Conservation (phyloP, 2,329 filamentous ascomycete genomes). For the Fusarium nodosum region DNA sequence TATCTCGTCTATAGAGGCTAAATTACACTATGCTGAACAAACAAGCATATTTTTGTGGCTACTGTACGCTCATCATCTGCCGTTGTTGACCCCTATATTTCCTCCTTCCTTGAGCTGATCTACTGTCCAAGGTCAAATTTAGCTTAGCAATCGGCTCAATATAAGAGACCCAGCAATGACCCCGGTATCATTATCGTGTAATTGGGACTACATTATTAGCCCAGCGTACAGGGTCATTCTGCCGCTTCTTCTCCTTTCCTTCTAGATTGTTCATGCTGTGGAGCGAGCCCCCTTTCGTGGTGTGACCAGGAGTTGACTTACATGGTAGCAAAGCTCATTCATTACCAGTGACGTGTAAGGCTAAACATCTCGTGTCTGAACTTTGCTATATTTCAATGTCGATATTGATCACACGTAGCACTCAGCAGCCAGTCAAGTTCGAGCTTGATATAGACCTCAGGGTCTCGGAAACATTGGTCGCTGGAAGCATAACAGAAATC, state of each 20-base stretch:
- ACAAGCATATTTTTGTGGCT: conserved; percentile 6
- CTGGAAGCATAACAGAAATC: too few relatives aligned
- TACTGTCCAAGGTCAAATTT: conserved; percentile 31
- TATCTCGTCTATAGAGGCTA: conserved; percentile 23
- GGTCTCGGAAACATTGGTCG: too few relatives aligned
- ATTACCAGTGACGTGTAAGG: neutral
- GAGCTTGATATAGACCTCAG: neutral
- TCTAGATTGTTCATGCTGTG: conserved; percentile 6
- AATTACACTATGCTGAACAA: conserved; percentile 28
- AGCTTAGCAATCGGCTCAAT: conserved; percentile 35
- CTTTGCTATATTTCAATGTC: neutral
- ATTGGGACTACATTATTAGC: conserved; percentile 24
- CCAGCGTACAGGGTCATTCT: conserved; percentile 31
- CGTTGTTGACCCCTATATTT: conserved; percentile 19
- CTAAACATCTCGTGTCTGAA: neutral
- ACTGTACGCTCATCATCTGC: conserved; percentile 8
- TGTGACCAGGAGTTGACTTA: conserved; percentile 18
- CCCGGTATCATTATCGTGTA: conserved; percentile 33
- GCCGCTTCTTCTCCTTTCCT: conserved; percentile 20
- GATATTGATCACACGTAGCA: neutral
- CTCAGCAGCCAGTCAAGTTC: neutral
- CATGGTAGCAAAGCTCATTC: conserved; percentile 1
- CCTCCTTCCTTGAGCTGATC: neutral
- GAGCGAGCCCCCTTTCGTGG: conserved; percentile 18
- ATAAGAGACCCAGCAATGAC: conserved; percentile 34